Evolutionary conservation across 2,329 filamentous ascomycete species (phyloP).

Genomic region (Sporothrix inflata): DNA sequence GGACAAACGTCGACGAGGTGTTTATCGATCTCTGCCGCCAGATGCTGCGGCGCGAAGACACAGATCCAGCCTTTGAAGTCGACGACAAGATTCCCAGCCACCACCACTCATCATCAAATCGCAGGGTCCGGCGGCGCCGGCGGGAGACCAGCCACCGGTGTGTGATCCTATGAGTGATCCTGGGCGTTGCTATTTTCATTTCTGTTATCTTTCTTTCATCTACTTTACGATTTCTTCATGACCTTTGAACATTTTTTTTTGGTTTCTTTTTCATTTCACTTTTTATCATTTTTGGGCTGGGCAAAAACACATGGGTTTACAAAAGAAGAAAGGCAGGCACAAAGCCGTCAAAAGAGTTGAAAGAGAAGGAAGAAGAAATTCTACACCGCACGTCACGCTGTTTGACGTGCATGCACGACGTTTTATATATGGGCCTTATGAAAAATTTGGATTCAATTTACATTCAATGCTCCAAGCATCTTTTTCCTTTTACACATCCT

Average conservation of each 20-base stretch:
- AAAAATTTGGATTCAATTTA: neutral
- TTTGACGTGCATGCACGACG: neutral
- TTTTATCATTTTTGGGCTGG: neutral
- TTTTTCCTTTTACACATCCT: neutral
- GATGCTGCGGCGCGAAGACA: constrained; percentile 74
- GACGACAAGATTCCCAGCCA: constrained; percentile 49
- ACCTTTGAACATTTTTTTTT: neutral
- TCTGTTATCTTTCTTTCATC: neutral
- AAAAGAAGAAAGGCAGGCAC: constrained; percentile 1
- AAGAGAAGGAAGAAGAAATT: neutral
- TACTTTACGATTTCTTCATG: constrained; percentile 1
- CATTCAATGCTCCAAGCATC: neutral
- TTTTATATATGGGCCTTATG: neutral
- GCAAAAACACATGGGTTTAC: neutral
- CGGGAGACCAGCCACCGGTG: constrained; percentile 46
- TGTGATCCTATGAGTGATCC: constrained; percentile 46
- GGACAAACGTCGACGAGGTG: constrained; percentile 87
- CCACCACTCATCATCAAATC: constrained; percentile 39
- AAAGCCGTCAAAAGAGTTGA: constrained; percentile 4
- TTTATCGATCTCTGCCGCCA: constrained; percentile 84
- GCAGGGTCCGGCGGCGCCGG: constrained; percentile 40
- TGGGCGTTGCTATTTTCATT: neutral
- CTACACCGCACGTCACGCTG: neutral
- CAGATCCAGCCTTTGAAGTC: constrained; percentile 45
- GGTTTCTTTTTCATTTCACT: neutral